Evolutionary conservation across 371 early-diverging fungal genomes (phyloP).

Genomic region (Mortierella sp.): DNA sequence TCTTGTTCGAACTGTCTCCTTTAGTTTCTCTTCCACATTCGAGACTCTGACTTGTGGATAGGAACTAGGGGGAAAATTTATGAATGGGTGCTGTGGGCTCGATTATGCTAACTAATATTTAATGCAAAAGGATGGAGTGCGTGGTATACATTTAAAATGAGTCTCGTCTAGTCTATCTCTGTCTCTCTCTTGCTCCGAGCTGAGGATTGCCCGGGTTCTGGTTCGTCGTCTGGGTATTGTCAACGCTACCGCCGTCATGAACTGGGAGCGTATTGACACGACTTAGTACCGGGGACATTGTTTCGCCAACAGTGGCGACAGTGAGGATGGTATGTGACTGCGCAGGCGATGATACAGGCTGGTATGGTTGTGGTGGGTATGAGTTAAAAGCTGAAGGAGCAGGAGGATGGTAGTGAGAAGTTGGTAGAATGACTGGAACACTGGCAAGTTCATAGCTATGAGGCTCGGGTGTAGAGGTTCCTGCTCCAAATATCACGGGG

Average conservation of each 20-base stretch:
- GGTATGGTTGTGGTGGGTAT: conserved; percentile 4
- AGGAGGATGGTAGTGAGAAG: neutral
- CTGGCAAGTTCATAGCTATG: neutral
- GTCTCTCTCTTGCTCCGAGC: conserved; percentile 7
- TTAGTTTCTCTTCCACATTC: too few species aligned
- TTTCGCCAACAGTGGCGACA: neutral
- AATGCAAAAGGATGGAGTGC: too few species aligned
- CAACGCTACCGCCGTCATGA: too few species aligned
- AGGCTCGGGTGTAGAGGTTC: neutral
- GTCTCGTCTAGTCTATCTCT: neutral
- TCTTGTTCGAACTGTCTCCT: too few species aligned
- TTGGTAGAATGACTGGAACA: neutral
- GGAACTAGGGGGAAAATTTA: too few species aligned
- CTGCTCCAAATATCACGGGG: neutral
- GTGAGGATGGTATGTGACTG: conserved; percentile 8
- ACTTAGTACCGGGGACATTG: neutral
- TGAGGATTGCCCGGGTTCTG: conserved; percentile 6
- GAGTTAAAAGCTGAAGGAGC: neutral
- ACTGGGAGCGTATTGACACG: too few species aligned
- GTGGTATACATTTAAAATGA: too few species aligned
- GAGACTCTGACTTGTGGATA: too few species aligned
- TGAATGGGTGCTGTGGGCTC: too few species aligned
- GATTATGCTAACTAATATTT: too few species aligned
- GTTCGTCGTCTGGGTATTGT: too few species aligned
- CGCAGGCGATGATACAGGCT: neutral